Evolutionary conservation across 306 rosid genomes (phyloP).

Genomic region (Aeschynomene evenia): DNA sequence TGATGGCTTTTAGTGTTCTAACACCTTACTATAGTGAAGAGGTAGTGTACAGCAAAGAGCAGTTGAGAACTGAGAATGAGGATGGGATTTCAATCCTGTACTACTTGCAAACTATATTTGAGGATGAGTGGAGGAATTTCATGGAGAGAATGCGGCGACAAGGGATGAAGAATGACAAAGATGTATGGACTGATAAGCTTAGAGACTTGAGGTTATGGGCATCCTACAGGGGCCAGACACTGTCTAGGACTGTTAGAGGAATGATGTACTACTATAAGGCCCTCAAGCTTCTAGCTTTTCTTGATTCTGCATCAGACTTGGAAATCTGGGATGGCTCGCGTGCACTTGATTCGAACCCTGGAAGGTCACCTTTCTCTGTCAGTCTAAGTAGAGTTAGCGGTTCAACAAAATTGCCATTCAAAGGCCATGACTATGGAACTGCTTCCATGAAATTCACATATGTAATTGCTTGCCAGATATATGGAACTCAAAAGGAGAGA

Average conservation of each 20-base stretch:
- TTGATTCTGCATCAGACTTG: constrained; percentile 86
- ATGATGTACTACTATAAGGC: constrained; percentile 95
- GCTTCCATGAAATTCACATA: constrained; percentile 85
- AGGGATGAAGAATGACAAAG: constrained; percentile 68
- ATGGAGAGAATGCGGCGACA: constrained; percentile 86
- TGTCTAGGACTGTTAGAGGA: constrained; percentile 85
- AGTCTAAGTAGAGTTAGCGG: constrained; percentile 55
- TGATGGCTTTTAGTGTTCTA: constrained; percentile 92
- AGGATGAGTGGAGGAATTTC: constrained; percentile 91
- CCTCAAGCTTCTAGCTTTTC: constrained; percentile 85
- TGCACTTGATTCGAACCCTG: constrained; percentile 52
- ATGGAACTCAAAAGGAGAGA: constrained; percentile 77
- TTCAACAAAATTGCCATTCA: constrained; percentile 48
- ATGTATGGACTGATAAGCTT: constrained; percentile 76
- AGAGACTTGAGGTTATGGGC: constrained; percentile 93
- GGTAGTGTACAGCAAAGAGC: constrained; percentile 73
- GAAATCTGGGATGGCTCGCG: constrained; percentile 71
- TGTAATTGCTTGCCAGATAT: constrained; percentile 94
- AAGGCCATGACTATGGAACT: constrained; percentile 83
- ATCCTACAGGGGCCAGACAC: constrained; percentile 90
- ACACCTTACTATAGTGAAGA: constrained; percentile 95
- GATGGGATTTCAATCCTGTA: constrained; percentile 80
- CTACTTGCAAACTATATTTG: constrained; percentile 79
- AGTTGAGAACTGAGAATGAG: constrained; percentile 81
- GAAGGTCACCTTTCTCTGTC: constrained; percentile 38